These are phyloP conservation scores for Solanum hybrid DNA, from an alignment of 305 asterid species.

Conservation along the genomic window DNA sequence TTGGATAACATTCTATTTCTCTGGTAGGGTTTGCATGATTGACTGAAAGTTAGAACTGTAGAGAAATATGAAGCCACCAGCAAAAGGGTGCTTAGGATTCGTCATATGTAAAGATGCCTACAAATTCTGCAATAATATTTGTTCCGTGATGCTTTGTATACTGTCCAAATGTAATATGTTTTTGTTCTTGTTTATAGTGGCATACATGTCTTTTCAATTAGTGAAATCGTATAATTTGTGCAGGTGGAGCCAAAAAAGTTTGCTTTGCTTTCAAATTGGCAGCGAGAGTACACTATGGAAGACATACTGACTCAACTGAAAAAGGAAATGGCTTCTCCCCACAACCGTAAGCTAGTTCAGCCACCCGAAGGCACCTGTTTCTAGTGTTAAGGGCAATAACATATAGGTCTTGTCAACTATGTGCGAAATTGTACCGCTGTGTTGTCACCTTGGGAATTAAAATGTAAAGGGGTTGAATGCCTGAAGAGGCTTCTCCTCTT, in stretches of 20 bases:
- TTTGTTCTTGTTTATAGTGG: not conserved
- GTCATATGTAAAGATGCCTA: not conserved
- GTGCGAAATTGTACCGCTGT: conserved; percentile 7
- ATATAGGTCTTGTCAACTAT: conserved; percentile 10
- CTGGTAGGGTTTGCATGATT: not conserved
- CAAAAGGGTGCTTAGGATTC: not conserved
- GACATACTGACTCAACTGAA: conserved; percentile 51
- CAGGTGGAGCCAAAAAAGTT: conserved; percentile 59
- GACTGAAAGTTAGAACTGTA: not conserved
- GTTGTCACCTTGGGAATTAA: not conserved
- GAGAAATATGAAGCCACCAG: not conserved
- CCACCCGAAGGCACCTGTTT: conserved; percentile 63
- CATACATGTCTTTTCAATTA: not conserved
- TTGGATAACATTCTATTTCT: not conserved
- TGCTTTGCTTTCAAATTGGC: conserved; percentile 47
- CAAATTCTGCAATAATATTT: not conserved
- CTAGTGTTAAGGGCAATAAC: conserved; percentile 17
- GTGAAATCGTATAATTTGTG: not conserved
- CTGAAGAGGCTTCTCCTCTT: conserved; percentile 16
- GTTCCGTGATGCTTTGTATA: not conserved
- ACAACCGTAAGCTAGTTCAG: conserved; percentile 63
- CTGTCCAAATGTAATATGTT: not conserved
- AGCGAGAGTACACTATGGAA: conserved; percentile 59
- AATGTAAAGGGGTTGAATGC: conserved; percentile 13
- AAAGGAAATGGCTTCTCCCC: conserved; percentile 62